Conservation (phyloP, 1,284 basidiomycete species). For the Vanrija humicola region DNA sequence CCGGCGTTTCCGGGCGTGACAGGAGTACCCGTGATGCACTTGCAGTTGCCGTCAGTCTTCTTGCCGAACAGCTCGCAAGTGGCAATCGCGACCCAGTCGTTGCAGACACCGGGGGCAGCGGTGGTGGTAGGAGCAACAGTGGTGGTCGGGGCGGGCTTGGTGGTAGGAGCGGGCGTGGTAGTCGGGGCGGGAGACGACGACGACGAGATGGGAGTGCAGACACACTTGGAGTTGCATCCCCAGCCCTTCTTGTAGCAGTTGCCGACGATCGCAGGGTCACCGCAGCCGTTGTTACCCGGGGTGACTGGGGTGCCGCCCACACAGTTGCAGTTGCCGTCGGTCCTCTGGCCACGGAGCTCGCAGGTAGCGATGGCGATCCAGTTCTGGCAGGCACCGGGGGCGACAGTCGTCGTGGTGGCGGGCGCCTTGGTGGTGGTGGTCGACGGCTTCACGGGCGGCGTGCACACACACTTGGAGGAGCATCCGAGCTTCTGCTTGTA, state of each 20-base stretch:
- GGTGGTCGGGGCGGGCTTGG: neutral
- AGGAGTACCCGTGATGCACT: neutral
- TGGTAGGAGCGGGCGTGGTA: too few species aligned
- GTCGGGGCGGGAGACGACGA: neutral
- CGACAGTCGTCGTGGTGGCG: too few species aligned
- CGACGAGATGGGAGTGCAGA: too few species aligned
- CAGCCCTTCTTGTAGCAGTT: too few species aligned
- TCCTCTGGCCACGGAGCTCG: neutral
- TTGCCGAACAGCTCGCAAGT: neutral
- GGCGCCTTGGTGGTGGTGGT: too few species aligned
- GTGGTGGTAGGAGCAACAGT: too few species aligned
- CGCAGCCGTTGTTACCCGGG: neutral
- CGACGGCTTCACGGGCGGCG: too few species aligned
- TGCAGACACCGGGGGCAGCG: neutral
- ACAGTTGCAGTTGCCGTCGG: slow-evolving; percentile 3
- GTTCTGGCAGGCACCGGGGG: neutral
- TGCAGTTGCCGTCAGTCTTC: slow-evolving; percentile 2
- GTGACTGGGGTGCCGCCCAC: neutral
- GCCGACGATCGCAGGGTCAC: too few species aligned
- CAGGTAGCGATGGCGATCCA: slow-evolving; percentile 2
- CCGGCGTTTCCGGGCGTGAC: neutral
- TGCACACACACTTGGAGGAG: too few species aligned
- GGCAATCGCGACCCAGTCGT: slow-evolving; percentile 1
- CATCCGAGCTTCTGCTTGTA: too few species aligned
- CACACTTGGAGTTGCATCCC: too few species aligned